Percentiles rank a stretch among this genome's conserved stretches.
phyloP scores from a whole-genome alignment of 148 eudicot genomes.

The Selenicereus undatus region DNA sequence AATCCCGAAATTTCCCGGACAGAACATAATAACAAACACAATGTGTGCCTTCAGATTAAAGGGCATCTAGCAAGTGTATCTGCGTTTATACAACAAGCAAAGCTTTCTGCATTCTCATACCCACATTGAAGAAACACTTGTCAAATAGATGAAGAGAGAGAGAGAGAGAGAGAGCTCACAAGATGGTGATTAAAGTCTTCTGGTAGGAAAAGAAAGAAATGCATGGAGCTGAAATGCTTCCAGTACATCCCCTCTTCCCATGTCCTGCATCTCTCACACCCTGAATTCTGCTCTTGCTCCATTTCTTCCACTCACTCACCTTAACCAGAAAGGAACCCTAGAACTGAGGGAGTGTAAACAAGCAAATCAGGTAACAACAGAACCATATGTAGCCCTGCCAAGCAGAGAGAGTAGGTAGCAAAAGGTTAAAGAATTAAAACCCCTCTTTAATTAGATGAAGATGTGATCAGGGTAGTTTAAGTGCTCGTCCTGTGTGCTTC shows the following conservation, averaged over 20 bases:
- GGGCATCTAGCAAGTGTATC: background rate
- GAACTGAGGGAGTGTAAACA: background rate
- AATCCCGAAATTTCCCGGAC: background rate
- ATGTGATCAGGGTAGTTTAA: background rate
- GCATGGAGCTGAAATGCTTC: constrained; percentile 28
- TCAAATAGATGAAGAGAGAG: background rate
- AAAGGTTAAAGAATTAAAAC: background rate
- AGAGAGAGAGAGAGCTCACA: constrained; percentile 14
- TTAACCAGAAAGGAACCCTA: background rate
- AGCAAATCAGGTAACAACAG: background rate
- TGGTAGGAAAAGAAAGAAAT: constrained; percentile 18
- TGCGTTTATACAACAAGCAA: background rate
- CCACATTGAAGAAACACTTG: too few relatives aligned
- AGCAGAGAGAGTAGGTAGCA: background rate
- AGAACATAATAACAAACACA: background rate
- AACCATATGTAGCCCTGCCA: background rate
- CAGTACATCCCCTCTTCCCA: constrained; percentile 32
- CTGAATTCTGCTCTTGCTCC: background rate
- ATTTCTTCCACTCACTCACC: background rate
- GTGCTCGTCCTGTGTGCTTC: background rate
- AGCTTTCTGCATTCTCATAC: too few relatives aligned
- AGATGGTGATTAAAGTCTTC: constrained; percentile 26
- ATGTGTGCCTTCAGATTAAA: background rate
- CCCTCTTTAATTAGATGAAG: background rate
- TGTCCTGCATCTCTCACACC: constrained; percentile 6